Evolutionary conservation across 768 basidiomycete genomes (phyloP).

Genomic region (Boletus pseudopeckii): DNA sequence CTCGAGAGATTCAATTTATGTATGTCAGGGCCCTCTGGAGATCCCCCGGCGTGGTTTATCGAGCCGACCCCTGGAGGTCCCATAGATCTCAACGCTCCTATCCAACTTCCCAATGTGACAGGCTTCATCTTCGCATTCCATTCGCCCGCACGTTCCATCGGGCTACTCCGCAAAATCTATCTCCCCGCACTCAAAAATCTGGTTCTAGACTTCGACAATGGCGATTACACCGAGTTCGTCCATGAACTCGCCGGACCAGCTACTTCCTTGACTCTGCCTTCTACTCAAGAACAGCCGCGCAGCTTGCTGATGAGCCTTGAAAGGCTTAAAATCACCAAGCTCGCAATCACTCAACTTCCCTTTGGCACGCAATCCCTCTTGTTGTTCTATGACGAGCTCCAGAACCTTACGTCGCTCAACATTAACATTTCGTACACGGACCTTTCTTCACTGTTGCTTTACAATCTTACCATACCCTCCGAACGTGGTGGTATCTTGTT

Average conservation of each 20-base stretch:
- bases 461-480: constrained; percentile 8
- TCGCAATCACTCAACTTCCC: constrained; percentile 52
- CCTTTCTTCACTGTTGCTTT: constrained; percentile 29
- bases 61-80: constrained; percentile 15
- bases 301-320: constrained; percentile 44
- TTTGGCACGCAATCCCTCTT: constrained; percentile 24
- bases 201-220: constrained; percentile 52
- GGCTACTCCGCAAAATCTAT: constrained; percentile 24
- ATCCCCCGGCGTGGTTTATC: constrained; percentile 34
- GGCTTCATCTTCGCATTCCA: constrained; percentile 51
- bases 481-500: constrained; percentile 31
- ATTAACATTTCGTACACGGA: constrained; percentile 38
- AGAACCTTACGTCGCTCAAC: constrained; percentile 42
- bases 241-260: constrained; percentile 35
- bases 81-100: constrained; percentile 27
- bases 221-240: constrained; percentile 52
- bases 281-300: constrained; percentile 35
- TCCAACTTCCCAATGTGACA: constrained; percentile 29
- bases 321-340: constrained; percentile 47
- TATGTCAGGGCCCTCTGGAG: constrained; percentile 53
- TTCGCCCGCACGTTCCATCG: constrained; percentile 39
- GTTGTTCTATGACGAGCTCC: constrained; percentile 45
- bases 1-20: constrained; percentile 51
- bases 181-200: constrained; percentile 37
- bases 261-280: constrained; percentile 28